Evolutionary conservation across 1,284 basidiomycete species (phyloP).

Genomic region (Fomitopsis betulina): DNA sequence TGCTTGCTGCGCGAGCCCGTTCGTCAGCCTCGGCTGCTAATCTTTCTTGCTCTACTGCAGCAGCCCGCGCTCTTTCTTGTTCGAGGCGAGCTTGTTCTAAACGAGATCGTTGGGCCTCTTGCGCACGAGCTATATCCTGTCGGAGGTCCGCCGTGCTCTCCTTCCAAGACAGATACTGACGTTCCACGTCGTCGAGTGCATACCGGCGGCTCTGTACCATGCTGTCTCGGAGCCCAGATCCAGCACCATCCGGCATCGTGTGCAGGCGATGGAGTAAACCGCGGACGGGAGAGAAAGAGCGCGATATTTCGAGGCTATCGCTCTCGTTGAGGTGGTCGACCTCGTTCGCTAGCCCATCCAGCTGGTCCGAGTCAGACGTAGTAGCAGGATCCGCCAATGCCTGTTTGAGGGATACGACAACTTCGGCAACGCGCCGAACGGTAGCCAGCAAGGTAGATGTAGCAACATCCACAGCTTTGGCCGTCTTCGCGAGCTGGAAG

Average conservation of each 20-base stretch:
- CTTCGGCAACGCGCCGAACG: conserved; percentile 35
- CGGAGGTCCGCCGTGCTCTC: conserved; percentile 37
- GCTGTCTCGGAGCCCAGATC: conserved; percentile 37
- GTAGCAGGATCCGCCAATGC: conserved; percentile 26
- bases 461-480: conserved; percentile 47
- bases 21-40: conserved; percentile 23
- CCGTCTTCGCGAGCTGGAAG: conserved; percentile 47
- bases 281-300: conserved; percentile 46
- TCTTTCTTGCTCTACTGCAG: conserved; percentile 24
- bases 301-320: conserved; percentile 37
- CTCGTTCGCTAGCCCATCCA: conserved; percentile 32
- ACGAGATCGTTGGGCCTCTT: conserved; percentile 27
- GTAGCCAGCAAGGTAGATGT: conserved; percentile 32
- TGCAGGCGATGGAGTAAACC: conserved; percentile 51
- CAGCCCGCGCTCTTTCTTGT: conserved; percentile 29
- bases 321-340: conserved; percentile 32
- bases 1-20: conserved; percentile 7
- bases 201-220: conserved; percentile 42
- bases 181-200: conserved; percentile 45
- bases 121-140: conserved; percentile 27
- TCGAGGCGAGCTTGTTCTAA: conserved; percentile 30
- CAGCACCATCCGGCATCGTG: conserved; percentile 33
- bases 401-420: conserved; percentile 32
- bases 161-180: conserved; percentile 44
- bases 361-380: conserved; percentile 24